phyloP scores from a whole-genome alignment of 164 flowering plant genomes.

The Cinnamomum micranthum region DNA sequence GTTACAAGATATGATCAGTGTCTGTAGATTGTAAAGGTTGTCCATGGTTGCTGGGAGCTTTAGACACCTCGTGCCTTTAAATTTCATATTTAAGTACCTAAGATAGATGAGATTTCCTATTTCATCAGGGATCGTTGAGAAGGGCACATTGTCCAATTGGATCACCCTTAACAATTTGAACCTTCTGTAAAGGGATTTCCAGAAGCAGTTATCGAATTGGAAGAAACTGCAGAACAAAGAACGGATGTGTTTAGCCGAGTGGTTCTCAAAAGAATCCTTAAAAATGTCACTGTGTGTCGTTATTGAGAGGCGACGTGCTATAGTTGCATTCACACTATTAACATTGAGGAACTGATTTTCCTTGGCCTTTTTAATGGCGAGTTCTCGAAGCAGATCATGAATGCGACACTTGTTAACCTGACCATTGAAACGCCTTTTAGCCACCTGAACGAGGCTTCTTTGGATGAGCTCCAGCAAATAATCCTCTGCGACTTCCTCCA shows the following conservation, averaged over 20 bases:
- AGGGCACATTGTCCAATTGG: neutral
- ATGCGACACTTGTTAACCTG: neutral
- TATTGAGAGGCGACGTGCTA: neutral
- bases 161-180: conserved; percentile 5
- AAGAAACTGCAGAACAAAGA: neutral
- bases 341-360: neutral
- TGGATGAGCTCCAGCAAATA: neutral
- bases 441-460: conserved; percentile 5
- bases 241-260: neutral
- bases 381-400: conserved; percentile 1
- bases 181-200: neutral
- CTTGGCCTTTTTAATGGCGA: neutral
- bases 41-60: neutral
- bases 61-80: neutral
- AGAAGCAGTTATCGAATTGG: neutral
- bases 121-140: neutral
- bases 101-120: neutral
- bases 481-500: conserved; percentile 10
- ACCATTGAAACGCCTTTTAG: neutral
- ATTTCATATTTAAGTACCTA: neutral
- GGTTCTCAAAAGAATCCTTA: neutral
- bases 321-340: neutral
- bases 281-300: neutral
- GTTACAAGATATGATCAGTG: neutral
- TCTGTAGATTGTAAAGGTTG: conserved; percentile 1